A percentile compares a stretch with the other conserved stretches of the same genome.
These are phyloP conservation scores for Glycine soja DNA, from an alignment of 306 rosid genomes.

Conservation along the genomic window DNA sequence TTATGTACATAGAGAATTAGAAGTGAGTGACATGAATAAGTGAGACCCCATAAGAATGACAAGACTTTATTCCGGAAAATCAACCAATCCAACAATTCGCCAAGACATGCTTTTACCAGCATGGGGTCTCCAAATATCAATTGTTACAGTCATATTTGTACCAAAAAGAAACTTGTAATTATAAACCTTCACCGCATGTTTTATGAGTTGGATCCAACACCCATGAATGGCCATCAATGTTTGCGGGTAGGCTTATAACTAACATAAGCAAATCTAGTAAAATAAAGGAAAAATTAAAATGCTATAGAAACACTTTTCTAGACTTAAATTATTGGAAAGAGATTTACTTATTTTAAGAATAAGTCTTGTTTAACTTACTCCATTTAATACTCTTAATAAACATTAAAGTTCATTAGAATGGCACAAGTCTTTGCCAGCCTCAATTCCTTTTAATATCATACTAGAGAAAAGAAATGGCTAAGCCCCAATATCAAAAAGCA, in stretches of 20 bases:
- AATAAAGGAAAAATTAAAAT: neutral
- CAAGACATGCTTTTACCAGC: neutral
- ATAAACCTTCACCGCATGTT: conserved; percentile 6
- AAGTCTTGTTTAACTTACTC: too few relatives aligned
- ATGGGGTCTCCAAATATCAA: conserved; percentile 11
- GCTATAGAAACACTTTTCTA: neutral
- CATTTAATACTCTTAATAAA: too few relatives aligned
- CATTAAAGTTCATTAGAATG: neutral
- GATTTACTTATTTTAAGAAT: neutral
- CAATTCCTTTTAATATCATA: neutral
- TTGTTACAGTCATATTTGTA: neutral
- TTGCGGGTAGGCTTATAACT: neutral
- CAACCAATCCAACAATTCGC: neutral
- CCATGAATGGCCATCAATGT: neutral
- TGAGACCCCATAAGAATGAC: neutral
- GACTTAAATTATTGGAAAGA: neutral
- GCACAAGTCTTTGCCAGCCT: neutral
- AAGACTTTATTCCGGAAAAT: neutral
- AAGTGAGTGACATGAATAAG: too few relatives aligned
- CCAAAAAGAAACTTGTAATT: conserved; percentile 11
- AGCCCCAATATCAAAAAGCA: neutral
- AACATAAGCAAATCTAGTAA: neutral
- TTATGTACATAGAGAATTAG: too few relatives aligned
- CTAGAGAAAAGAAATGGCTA: neutral
- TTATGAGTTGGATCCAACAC: conserved; percentile 26